Evolutionary conservation across 768 basidiomycete species (phyloP).

Genomic region (Tricholoma furcatifolium): DNA sequence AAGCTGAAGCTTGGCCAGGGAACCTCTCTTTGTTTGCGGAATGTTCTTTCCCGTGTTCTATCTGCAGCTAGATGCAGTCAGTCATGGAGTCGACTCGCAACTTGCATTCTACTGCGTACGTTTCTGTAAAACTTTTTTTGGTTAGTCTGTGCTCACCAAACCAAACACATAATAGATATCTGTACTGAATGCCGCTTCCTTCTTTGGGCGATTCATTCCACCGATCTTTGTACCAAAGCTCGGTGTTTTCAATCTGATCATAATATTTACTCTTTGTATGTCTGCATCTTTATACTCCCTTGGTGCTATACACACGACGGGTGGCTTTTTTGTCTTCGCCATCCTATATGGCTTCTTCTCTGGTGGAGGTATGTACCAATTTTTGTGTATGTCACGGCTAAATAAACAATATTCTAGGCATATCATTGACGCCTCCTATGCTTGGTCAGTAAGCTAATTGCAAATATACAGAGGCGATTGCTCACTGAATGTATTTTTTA

Average conservation of each 20-base stretch:
- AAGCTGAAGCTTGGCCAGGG: too few relatives aligned
- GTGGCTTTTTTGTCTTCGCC: constrained; percentile 38
- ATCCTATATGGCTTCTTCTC: constrained; percentile 46
- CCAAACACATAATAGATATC: too few relatives aligned
- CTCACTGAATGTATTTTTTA: constrained; percentile 1
- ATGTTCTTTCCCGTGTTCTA: constrained; percentile 49
- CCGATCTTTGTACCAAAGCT: too few relatives aligned
- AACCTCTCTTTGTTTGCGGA: constrained; percentile 30
- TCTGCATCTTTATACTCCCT: constrained; percentile 40
- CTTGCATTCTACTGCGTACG: constrained; percentile 52
- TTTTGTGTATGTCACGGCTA: too few relatives aligned
- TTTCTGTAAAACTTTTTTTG: neutral
- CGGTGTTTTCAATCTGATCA: too few relatives aligned
- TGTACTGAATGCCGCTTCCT: too few relatives aligned
- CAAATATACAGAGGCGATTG: too few relatives aligned
- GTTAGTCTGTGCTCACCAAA: neutral
- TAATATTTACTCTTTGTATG: constrained; percentile 25
- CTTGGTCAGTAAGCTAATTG: constrained; percentile 21
- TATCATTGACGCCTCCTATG: constrained; percentile 25
- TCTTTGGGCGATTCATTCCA: too few relatives aligned
- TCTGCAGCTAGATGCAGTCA: constrained; percentile 46
- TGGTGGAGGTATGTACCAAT: constrained; percentile 37
- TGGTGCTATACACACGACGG: constrained; percentile 33
- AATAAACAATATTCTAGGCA: too few relatives aligned
- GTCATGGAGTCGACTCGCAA: constrained; percentile 35